Base-by-base conservation (phyloP, 1,139 yeast genomes). In the Yarrowia galli region DNA sequence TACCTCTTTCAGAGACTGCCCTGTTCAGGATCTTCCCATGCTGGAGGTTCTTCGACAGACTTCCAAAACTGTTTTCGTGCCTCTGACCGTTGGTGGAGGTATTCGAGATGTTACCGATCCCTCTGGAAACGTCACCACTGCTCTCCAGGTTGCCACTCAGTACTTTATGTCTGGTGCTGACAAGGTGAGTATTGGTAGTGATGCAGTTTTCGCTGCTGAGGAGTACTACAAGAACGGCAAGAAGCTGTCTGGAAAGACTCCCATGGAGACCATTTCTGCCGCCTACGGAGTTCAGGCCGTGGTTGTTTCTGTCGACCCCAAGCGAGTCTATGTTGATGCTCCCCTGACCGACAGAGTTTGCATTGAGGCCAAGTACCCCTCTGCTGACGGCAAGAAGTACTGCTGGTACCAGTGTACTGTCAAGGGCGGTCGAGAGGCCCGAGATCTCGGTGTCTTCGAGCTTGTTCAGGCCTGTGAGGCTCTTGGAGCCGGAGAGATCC, bases 81-180 rank as follows among this genome's bases (percentile, higher is more conserved):
- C 99, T 6, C 82, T 95, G 71, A 95, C 99, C 0, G 97, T 95
- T 56, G 99, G 99, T 54, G 99, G 99, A 67, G 99, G 99, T 65
- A 95, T 95, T 71, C 89, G 91, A 72, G 98, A 95, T 76, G 86
- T 91, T 74, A 82, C 84, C 38, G 98, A 95, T 73, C 96, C 97
- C 0, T 73, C 79, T 7, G 93, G 95, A 28, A 85, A 88, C 6
- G 87, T 91, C 18, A 36, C 43, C 56, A 88, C 97, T 12, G 98
- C 99, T 0, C 85, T 89, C 43, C 89, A 92, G 69, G 97, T 95
- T 18, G 99, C 99, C 0, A 87, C 91, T 63, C 81, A 92, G 72
- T 95, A 95, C 77, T 95, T 95, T 82, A 84, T 92, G 70, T 91
- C 98, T 0, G 99, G 99, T 68, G 99, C 99, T 15, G 99, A 95